Conservation (phyloP, 2,329 filamentous ascomycete genomes). For the Salinomyces thailandicus region DNA sequence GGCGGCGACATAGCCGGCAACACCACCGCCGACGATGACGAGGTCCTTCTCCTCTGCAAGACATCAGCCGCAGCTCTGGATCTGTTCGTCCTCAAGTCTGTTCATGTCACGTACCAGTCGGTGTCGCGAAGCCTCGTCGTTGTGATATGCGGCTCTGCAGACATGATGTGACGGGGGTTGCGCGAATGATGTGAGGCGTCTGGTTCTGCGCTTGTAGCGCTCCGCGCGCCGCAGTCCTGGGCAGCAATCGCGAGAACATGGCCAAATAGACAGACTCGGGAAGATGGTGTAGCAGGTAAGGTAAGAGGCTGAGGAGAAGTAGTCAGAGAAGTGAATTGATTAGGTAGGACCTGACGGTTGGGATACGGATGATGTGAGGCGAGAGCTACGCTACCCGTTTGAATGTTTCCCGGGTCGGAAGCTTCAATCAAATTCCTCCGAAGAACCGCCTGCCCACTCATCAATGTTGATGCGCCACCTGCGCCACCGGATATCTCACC, state of each 20-base stretch:
- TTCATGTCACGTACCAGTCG: conserved; percentile 39
- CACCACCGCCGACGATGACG: conserved; percentile 94
- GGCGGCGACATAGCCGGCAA: conserved; percentile 95
- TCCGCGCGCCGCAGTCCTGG: conserved; percentile 8
- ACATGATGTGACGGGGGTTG: conserved; percentile 32
- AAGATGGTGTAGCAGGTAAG: too few species aligned
- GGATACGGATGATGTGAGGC: background rate
- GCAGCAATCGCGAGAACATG: conserved; percentile 11
- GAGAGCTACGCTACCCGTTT: background rate
- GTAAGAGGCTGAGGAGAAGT: background rate
- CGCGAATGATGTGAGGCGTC: conserved; percentile 11
- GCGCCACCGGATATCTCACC: too few species aligned
- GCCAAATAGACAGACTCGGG: background rate
- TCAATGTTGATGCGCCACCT: too few species aligned
- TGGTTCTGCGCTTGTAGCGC: conserved; percentile 9
- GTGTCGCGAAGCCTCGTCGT: conserved; percentile 47
- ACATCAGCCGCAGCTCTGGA: background rate
- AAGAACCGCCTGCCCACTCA: too few species aligned
- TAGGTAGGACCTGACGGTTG: too few species aligned
- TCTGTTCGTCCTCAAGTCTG: background rate
- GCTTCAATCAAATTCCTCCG: too few species aligned
- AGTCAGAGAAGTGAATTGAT: background rate
- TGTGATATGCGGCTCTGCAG: conserved; percentile 42
- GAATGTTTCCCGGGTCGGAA: background rate
- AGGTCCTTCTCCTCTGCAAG: conserved; percentile 80